phyloP scores from a whole-genome alignment of 2,329 filamentous ascomycete genomes.

The Claviceps quebecensis region DNA sequence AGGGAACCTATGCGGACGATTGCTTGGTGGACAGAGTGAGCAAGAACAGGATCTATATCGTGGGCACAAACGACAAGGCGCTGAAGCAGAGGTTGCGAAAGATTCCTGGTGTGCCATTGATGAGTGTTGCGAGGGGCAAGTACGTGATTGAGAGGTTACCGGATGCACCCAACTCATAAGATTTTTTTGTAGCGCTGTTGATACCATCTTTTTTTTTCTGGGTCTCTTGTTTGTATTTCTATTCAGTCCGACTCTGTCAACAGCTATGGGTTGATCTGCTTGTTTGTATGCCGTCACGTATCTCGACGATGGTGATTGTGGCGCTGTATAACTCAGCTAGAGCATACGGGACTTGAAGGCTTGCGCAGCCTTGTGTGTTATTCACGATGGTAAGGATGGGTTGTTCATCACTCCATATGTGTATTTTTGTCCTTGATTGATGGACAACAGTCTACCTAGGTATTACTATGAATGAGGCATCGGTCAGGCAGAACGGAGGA shows the following conservation, averaged over 20 bases:
- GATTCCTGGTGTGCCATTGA: constrained; percentile 49
- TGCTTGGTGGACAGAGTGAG: constrained; percentile 64
- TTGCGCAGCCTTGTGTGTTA: too few species aligned
- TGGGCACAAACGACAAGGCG: constrained; percentile 65
- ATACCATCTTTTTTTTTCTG: not conserved
- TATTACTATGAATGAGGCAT: too few species aligned
- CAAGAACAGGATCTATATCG: constrained; percentile 65
- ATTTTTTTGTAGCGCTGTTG: not conserved
- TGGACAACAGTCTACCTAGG: too few species aligned
- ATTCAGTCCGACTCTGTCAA: not conserved
- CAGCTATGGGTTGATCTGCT: too few species aligned
- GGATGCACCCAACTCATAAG: constrained; percentile 52
- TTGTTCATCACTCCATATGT: too few species aligned
- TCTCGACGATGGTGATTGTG: too few species aligned
- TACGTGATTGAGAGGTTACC: constrained; percentile 90
- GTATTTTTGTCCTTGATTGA: too few species aligned
- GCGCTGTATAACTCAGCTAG: too few species aligned
- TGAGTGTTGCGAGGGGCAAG: constrained; percentile 77
- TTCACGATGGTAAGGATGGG: too few species aligned
- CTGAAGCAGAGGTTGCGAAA: constrained; percentile 75
- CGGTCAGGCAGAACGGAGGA: too few species aligned
- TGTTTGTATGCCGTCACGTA: too few species aligned
- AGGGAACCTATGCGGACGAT: constrained; percentile 71
- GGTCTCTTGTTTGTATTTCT: not conserved
- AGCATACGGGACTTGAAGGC: too few species aligned